Evolutionary conservation across 768 basidiomycete species (phyloP).

Genomic region (Cystofilobasidium capitatum): DNA sequence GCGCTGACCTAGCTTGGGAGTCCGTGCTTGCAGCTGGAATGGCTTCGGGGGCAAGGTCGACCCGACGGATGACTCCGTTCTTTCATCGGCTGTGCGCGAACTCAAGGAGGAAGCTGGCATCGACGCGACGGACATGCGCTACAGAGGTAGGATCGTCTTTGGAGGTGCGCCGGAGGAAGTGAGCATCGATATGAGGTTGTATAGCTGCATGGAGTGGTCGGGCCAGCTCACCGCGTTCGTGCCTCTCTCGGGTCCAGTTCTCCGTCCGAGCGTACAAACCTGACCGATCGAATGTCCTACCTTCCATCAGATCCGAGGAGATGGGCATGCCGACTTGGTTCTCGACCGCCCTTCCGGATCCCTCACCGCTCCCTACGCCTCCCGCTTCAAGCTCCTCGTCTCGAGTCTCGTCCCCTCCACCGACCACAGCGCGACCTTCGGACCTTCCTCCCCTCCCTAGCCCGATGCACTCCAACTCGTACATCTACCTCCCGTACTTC

Average conservation of each 20-base stretch:
- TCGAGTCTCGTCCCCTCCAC: background rate
- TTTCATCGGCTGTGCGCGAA: background rate
- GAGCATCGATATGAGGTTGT: background rate
- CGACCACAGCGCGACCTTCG: background rate
- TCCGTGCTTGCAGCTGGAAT: background rate
- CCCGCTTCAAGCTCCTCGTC: background rate
- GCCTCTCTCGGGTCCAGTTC: background rate
- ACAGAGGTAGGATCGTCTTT: background rate
- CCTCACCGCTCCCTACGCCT: background rate
- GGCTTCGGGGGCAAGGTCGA: slow-evolving; percentile 8
- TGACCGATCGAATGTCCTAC: too few species aligned
- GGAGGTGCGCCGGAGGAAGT: background rate
- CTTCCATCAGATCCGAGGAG: background rate
- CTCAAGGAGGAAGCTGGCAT: slow-evolving; percentile 6
- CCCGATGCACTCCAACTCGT: background rate
- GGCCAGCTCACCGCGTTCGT: background rate
- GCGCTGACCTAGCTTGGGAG: too few species aligned
- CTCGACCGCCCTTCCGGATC: background rate
- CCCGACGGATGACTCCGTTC: background rate
- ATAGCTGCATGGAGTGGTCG: background rate
- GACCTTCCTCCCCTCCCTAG: background rate
- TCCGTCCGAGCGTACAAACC: background rate
- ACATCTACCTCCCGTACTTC: background rate
- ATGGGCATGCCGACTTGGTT: background rate
- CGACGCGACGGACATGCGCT: background rate